Base-by-base conservation (phyloP, 441 rosid species). In the Pelargonium fulgidum region DNA sequence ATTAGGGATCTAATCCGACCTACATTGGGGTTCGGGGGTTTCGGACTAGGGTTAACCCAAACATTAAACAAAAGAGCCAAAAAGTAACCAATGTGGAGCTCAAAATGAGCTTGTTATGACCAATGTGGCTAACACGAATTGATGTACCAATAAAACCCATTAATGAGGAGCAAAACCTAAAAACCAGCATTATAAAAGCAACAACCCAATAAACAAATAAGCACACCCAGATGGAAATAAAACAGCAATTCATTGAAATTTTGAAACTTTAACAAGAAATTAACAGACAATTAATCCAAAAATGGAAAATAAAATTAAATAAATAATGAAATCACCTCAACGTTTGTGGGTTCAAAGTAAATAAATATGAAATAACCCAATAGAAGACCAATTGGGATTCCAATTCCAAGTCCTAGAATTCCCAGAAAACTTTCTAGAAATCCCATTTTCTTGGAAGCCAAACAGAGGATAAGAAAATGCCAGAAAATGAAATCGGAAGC, bases 361-460 rank as follows among this genome's bases (percentile, higher is more conserved):
- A 75, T 64, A 63, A 81, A 83, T 0, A 78, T 10, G 72, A 73
- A 78, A 42, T 66, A 83, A 47, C 83, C 83, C 10, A 77, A n/a
- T 13, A 77, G 7, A 56, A 81, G 68, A 26, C 81, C 81, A 36
- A 79, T 22, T 7, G 80, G 81, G 44, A 76, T 54, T 47, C 81
- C 80, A 45, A 77, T 58, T 64, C 50, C 83, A 54, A 75, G 66
- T 14, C 85, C 82, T 66, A 74, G 10, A 16, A 74, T 65, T 39
- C 73, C 80, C 10, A 78, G 58, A 7, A 81, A 56, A 68, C 65
- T 62, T 24, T 69, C 65, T 44, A 69, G 6, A 54, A 74, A 74
- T 13, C 72, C 81, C 85, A 76, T 72, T 68, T 42, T 66, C 66
- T 62, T 19, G 22, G 19, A 58, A 47, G 45, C 70, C 42, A 68